Evolutionary conservation across 1,284 basidiomycete genomes (phyloP).

Genomic region (Ganoderma boninense): DNA sequence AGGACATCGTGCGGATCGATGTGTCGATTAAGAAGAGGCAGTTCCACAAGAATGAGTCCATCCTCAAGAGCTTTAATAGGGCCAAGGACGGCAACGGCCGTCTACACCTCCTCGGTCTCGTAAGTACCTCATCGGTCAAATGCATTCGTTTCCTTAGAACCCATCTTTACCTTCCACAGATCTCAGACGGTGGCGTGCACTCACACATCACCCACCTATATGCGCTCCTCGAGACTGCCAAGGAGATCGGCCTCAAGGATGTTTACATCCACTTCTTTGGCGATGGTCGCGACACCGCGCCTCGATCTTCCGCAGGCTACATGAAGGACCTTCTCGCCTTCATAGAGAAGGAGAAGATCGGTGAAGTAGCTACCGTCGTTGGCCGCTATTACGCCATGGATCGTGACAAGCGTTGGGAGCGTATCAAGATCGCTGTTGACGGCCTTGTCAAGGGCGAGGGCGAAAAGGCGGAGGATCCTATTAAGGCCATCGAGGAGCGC

Average conservation of each 20-base stretch:
- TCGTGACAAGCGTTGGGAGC: conserved; percentile 94
- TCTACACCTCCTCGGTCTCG: conserved; percentile 85
- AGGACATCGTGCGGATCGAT: conserved; percentile 94
- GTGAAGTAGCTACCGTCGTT: conserved; percentile 81
- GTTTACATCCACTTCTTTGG: conserved; percentile 92
- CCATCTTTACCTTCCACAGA: conserved; percentile 46
- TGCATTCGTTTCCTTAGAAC: not conserved
- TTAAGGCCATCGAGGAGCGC: conserved; percentile 74
- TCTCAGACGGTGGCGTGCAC: conserved; percentile 95
- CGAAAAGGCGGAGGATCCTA: conserved; percentile 66
- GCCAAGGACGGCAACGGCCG: conserved; percentile 86
- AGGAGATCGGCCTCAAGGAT: conserved; percentile 83
- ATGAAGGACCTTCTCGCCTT: conserved; percentile 81
- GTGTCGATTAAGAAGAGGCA: conserved; percentile 88
- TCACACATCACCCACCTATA: conserved; percentile 90
- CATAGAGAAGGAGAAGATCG: conserved; percentile 77
- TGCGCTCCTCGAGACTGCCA: conserved; percentile 88
- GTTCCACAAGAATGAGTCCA: conserved; percentile 81
- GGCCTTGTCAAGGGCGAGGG: conserved; percentile 82
- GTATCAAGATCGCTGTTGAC: conserved; percentile 88
- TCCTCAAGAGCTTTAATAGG: conserved; percentile 76
- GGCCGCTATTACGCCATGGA: conserved; percentile 97
- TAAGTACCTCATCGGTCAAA: conserved; percentile 47
- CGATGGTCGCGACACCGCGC: conserved; percentile 91
- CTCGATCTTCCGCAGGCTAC: conserved; percentile 79